Evolutionary conservation across 169 alveolate genomes (phyloP), one percentile per base, ranked within the genome.

Genomic region (Plasmodium billcollinsi): DNA sequence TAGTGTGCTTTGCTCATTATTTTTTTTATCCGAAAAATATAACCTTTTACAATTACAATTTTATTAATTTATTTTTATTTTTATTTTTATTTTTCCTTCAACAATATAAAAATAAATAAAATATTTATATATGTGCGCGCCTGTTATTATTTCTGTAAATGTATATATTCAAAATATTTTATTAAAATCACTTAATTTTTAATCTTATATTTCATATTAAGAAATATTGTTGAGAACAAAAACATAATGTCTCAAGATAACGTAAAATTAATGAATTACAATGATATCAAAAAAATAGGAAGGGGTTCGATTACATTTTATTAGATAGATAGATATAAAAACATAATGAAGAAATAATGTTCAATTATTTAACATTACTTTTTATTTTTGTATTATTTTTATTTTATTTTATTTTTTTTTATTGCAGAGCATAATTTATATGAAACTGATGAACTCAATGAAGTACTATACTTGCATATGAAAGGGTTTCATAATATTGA

Each of bases 391-490:
- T 12, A 56, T 56, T 18, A 12, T 39, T 39, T 39, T 5, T 33
- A 33, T 61, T 11, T 61, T 11, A 15, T 24, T 65, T 29, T 29
- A 50, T 50, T 71, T 50, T 71, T 71, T 29, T 7, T 11, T 7
- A 21, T 58, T 43, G 18, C 58, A 76, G 94, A 80, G 92, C 50
- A 97, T 91, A 88, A 97, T 47, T 74, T 88, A 5, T 98, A 98
- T 76, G 91, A 96, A 67, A 96, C 98, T 2, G 97, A 97, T 65
- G 97, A 95, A 56, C 94, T 98, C 61, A 98, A 98, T 88, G 98
- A 97, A 72, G 95, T 95, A 65, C 95, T 98, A 15, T 98, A 96
- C 88, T 91, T 98, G n/a, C 99, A 97, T 90, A 96, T 95, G 90
- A 94, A 95, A 67, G 98, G 98, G 39, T 98, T 98, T 85, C 89